Evolutionary conservation across 1,139 yeast species (phyloP), one percentile per base, ranked within the genome.

Genomic region (Pichia sp.): DNA sequence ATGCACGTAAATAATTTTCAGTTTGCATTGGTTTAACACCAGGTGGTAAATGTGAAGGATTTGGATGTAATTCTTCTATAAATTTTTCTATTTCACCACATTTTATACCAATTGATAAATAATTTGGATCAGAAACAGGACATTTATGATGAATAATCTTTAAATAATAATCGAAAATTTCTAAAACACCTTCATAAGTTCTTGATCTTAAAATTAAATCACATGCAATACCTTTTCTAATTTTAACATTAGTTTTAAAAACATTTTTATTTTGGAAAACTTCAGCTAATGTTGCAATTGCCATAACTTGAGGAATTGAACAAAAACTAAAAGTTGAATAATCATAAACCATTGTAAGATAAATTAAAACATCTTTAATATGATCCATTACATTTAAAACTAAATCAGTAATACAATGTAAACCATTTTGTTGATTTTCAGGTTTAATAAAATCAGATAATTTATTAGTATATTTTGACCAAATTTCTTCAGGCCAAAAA

Each of bases 241-340:
- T 85, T 72, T 94, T 94, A 55, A 92, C 85, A 60, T 86, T 82
- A 39, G 68, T 66, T 46, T 81, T 77, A 61, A 92, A 78, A 3
- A 92, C 86, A 4, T 72, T 66, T 8, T 83, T 83, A 69, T 94
- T 94, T 65, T 86, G 83, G 73, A 86, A 90, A 39, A 92, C 86
- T 50, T 83, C 74, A 30, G 92, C 90, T 59, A 92, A 73, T 0
- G 97, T 88, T 7, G 97, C 97, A 64, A 92, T 84, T 39, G 97
- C 96, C 98, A 92, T 92, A 34, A 90, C 97, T 69, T 92, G 98
- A 26, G 98, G 98, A 63, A 92, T 92, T 25, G 97, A 90, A 70
- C 97, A 90, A 72, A 92, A 92, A 57, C 83, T 84, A 73, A 88
- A 92, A 46, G 85, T 71, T 0, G 96, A 81, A 49, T 86, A 87